A percentile compares a stretch with the other conserved stretches of the same genome.
phyloP scores from a whole-genome alignment of 495 filamentous ascomycete genomes.

The Coniosporium apollinis region DNA sequence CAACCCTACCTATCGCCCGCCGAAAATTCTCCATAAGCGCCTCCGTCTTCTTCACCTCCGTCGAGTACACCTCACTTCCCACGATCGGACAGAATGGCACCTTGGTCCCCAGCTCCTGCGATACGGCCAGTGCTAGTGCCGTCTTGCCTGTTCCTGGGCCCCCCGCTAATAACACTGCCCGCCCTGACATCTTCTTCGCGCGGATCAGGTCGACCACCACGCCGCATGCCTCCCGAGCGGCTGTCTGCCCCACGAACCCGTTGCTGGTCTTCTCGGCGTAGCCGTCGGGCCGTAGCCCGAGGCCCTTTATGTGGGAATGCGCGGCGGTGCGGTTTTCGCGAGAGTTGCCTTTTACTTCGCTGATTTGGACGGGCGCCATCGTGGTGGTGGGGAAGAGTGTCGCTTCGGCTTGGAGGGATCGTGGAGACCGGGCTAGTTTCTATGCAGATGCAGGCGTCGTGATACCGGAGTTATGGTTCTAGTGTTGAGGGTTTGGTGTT shows the following conservation, averaged over 20 bases:
- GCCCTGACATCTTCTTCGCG: slow-evolving; percentile 90
- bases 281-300: slow-evolving; percentile 71
- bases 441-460: too few species aligned
- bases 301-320: slow-evolving; percentile 91
- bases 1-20: slow-evolving; percentile 61
- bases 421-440: too few species aligned
- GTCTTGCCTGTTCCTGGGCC: slow-evolving; percentile 94
- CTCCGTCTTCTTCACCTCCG: slow-evolving; percentile 98
- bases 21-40: slow-evolving; percentile 97
- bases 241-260: slow-evolving; percentile 78
- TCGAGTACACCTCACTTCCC: slow-evolving; percentile 89
- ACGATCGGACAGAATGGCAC: slow-evolving; percentile 96
- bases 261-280: slow-evolving; percentile 56
- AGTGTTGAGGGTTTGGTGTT: too few species aligned
- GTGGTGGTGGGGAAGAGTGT: too few species aligned
- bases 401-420: too few species aligned
- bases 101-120: slow-evolving; percentile 88
- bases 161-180: slow-evolving; percentile 83
- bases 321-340: slow-evolving; percentile 91
- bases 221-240: slow-evolving; percentile 88
- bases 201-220: slow-evolving; percentile 89
- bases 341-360: slow-evolving; percentile 86
- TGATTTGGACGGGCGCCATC: slow-evolving; percentile 65
- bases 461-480: too few species aligned
- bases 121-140: slow-evolving; percentile 81